Base-by-base conservation (phyloP, 768 basidiomycete genomes). In the Leccinum olivaceopallidum region DNA sequence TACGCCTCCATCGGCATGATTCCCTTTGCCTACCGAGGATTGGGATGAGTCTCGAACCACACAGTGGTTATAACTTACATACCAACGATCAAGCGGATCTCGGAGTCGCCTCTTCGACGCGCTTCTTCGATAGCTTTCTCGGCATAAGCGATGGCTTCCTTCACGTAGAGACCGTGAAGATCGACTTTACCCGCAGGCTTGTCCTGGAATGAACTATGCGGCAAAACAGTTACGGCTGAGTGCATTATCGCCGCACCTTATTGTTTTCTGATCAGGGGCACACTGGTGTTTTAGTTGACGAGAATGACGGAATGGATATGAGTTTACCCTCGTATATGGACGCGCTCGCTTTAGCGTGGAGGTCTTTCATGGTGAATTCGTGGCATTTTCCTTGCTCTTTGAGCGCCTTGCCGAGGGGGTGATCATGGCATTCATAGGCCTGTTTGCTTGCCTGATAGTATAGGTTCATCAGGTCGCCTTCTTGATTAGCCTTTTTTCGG, bases 131-230 rank as follows among this genome's bases (percentile, higher is more conserved):
- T 82, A 10, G 91, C 89, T 18, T 73, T 65, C 68, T 97, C 90
- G 0, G 90, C 85, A 60, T 82, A 82, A 44, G 80, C 73, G 56
- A 96, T 86, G 14, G 94, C 93, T 75, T 98, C 96, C 69, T 92
- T 92, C 60, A 96, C 94, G 72, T 90, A 95, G 4, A 98, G 79
- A 8, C 94, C 92, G 71, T 98, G 95, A 47, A 98, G 77, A 75
- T 98, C 96, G 52, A 97, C 78, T 72, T 94, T 87, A 2, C 86
- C 86, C 3, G 81, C 78, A 57, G 80, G 73, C 51, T 83, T 88
- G 63, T 89, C 83, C 84, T 88, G 65, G 2, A 22, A 44, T 44
- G 5, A 44, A 26, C 3, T 20, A 2, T 67, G 37, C 34, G 60
- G 37, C 57, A 48, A 56, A 52, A 24, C 47, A 16, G 47, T 24